Conservation (phyloP, 495 filamentous ascomycete genomes). For the Copromyces sp. region DNA sequence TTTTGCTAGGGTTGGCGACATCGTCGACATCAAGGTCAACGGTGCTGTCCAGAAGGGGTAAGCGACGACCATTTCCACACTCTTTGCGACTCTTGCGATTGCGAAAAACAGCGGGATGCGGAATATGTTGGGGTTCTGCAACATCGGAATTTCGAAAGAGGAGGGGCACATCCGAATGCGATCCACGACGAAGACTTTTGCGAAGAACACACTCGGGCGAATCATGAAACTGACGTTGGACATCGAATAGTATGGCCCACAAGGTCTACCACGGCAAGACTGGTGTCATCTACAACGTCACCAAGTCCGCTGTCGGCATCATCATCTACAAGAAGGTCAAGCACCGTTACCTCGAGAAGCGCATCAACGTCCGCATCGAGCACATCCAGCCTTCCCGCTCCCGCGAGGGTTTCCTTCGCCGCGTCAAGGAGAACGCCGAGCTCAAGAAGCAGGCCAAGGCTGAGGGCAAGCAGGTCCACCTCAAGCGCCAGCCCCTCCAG, state of each 20-base stretch:
- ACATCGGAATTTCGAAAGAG: not conserved
- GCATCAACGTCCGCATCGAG: slow-evolving; percentile 96
- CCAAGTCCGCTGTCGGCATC: slow-evolving; percentile 89
- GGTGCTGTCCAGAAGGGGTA: slow-evolving; percentile 93
- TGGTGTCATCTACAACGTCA: slow-evolving; percentile 95
- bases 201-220: not conserved
- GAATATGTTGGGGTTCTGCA: not conserved
- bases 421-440: slow-evolving; percentile 90
- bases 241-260: slow-evolving; percentile 73
- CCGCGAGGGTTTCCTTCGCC: slow-evolving; percentile 87
- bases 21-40: slow-evolving; percentile 94
- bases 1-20: slow-evolving; percentile 73
- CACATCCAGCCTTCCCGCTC: slow-evolving; percentile 90
- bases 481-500: slow-evolving; percentile 79
- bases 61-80: slow-evolving; percentile 9
- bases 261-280: slow-evolving; percentile 99
- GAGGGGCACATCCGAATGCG: not conserved
- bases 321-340: slow-evolving; percentile 98
- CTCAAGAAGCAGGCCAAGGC: slow-evolving; percentile 87
- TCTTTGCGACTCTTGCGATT: not conserved
- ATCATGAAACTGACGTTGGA: slow-evolving; percentile 16
- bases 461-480: slow-evolving; percentile 71
- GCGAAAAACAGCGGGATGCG: not conserved
- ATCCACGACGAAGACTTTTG: not conserved
- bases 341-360: slow-evolving; percentile 99